A percentile compares a stretch with the other conserved stretches of the same genome.
These are phyloP conservation scores for Huntiella decipiens DNA, from an alignment of 2,329 filamentous ascomycete species.

Conservation along the genomic window DNA sequence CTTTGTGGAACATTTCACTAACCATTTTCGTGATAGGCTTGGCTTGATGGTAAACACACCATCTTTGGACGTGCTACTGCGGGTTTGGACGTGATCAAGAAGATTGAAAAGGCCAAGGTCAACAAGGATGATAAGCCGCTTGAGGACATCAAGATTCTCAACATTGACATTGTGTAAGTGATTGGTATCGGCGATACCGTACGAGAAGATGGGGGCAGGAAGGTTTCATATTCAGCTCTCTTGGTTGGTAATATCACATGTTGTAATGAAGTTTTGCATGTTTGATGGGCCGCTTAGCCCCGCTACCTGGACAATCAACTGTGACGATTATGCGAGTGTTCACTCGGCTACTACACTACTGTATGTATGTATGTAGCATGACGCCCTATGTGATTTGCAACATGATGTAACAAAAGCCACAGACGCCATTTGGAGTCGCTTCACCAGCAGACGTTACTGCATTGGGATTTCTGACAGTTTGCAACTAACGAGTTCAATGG, in stretches of 20 bases:
- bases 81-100: constrained; percentile 84
- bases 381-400: too few relatives aligned
- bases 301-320: too few relatives aligned
- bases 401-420: too few relatives aligned
- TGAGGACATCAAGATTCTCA: constrained; percentile 94
- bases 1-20: too few relatives aligned
- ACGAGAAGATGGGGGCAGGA: background rate
- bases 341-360: background rate
- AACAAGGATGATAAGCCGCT: constrained; percentile 73
- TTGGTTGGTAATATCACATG: background rate
- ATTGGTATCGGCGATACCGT: background rate
- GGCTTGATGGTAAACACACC: constrained; percentile 91
- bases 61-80: constrained; percentile 83
- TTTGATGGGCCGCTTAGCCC: too few relatives aligned
- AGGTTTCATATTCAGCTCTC: background rate
- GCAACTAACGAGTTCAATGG: too few relatives aligned
- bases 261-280: too few relatives aligned
- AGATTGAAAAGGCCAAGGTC: constrained; percentile 79
- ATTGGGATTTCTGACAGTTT: too few relatives aligned
- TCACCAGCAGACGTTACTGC: too few relatives aligned
- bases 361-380: background rate
- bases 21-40: constrained; percentile 20
- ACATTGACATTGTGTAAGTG: constrained; percentile 44
- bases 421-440: too few relatives aligned
- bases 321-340: too few relatives aligned